Base-by-base conservation (phyloP, 2,329 filamentous ascomycete species). In the Rutstroemia sp. region DNA sequence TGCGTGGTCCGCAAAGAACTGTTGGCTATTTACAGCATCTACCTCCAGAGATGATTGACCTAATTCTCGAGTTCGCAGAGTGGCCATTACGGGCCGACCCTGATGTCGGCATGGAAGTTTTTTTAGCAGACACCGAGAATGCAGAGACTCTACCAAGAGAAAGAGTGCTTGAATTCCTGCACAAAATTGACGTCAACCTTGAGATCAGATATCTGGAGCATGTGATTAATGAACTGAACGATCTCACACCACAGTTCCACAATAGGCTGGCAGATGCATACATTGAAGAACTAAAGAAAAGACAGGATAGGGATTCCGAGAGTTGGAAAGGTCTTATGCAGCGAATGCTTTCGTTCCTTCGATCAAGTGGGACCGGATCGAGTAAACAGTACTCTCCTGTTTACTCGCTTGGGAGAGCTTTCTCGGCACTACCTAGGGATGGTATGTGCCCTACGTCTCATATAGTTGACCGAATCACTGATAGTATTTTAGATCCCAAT, bases 71-170 rank as follows among this genome's bases (percentile, higher is more conserved):
- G 70, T 95, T 95, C 68, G 88, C 89, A 0, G 86, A 87, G 63
- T 99, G 94, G 94, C 89, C 91, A 0, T 72, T 99, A 16, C 79
- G 81, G 54, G 80, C 79, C 14, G 83, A 89, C 60, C 83, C 90
- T 0, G 78, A 83, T 2, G 74, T 89, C 40, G 92, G 88, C 4
- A 95, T 99, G 87, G 90, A 96, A 61, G 81, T 99, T 0, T 99
- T 99, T 71, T 74, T 94, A 0, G 89, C 89, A 1, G 94, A 99
- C 69, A 94, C 90, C 1, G 90, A 96, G 68, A 97, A 97, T 66
- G 92, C 94, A 1, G 94, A 97, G 74, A 90, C 85, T 0, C 72
- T 99, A 10, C 91, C 92, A 2, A 80, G 92, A 44, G 81, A 88
- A 30, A 80, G 75, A 52, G 88, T 99, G 0, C 76, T 92, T 2